These are phyloP conservation scores for Avena insularis DNA, from an alignment of 176 grass and related monocot genomes.

Conservation along the genomic window DNA sequence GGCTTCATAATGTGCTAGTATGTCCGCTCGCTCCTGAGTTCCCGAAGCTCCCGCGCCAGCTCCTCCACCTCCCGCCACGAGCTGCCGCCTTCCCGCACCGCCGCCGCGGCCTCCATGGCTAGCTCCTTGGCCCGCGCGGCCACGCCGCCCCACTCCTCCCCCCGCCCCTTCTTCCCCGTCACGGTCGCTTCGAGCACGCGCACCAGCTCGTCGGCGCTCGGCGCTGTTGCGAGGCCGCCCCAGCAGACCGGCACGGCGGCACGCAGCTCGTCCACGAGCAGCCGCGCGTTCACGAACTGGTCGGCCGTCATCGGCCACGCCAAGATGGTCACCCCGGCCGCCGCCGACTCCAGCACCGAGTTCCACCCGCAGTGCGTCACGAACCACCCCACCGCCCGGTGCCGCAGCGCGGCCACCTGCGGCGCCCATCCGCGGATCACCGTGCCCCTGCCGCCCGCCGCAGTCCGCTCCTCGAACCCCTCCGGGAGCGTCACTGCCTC, in stretches of 20 bases:
- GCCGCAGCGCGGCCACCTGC: constrained; percentile 70
- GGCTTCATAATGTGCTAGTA: neutral
- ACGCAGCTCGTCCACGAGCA: constrained; percentile 52
- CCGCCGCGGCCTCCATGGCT: constrained; percentile 9
- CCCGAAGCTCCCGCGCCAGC: constrained; percentile 5
- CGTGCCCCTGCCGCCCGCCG: constrained; percentile 22
- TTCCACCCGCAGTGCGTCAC: constrained; percentile 70
- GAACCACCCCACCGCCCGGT: constrained; percentile 72
- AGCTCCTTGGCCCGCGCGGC: constrained; percentile 43
- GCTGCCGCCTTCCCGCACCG: constrained; percentile 48
- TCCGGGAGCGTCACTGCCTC: constrained; percentile 30
- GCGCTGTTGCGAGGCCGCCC: constrained; percentile 46
- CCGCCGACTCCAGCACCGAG: constrained; percentile 42
- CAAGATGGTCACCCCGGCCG: constrained; percentile 68
- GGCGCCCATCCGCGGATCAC: constrained; percentile 79
- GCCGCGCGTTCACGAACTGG: constrained; percentile 67
- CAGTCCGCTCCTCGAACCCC: constrained; percentile 53
- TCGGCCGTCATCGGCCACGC: constrained; percentile 72
- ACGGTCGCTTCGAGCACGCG: constrained; percentile 24
- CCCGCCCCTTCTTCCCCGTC: neutral
- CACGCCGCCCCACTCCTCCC: neutral
- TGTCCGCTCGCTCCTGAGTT: neutral
- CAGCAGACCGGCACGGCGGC: constrained; percentile 47
- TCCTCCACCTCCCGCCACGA: constrained; percentile 48
- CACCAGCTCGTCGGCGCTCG: constrained; percentile 36